Evolutionary conservation across 768 basidiomycete genomes (phyloP), one percentile per base, ranked within the genome.

Genomic region (Piloderma croceum): DNA sequence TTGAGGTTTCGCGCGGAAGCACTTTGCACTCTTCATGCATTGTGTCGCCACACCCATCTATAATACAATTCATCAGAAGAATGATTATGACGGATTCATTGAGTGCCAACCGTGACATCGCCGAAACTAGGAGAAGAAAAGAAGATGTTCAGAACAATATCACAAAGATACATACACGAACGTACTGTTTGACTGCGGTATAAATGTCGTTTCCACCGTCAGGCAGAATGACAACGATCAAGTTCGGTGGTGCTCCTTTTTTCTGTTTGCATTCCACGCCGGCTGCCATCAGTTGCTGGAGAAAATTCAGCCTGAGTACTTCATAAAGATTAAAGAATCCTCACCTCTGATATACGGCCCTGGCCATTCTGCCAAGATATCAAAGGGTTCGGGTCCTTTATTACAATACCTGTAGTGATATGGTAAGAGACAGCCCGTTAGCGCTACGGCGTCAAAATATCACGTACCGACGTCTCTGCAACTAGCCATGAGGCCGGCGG

Each of bases 41-140:
- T 90, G 87, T 0, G 87, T 90, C 0, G 86, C 78, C 6, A 88
- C 77, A 19, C 88, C 88, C 50, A 73, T 69, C 78, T 83, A 52
- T 23, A n/a, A n/a, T 12, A 15, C 40, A 19, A 20, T 34, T 39
- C 42, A 33, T 22, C 41, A 34, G 23, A 31, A 40, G 32, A 41
- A 22, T 27, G 17, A 15, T 25, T 25, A 7, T 23, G 7, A 12
- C 25, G 3, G 20, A 17, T 4, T 7, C 18, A 39, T 34, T 24
- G 20, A 9, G 39, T 36, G 51, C 67, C 60, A 52, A 77, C 76
- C 27, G 62, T 61, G 31, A 83, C 65, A 49, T 89, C 85, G 5
- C 87, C 86, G 38, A 86, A 86, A 52, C 86, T 89, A 41, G 3
- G 24, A n/a, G 22, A 27, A 53, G 34, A 13, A 43, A 27, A 34